phyloP scores from a whole-genome alignment of 805 yeast species.

The Yamadazyma scolyti region DNA sequence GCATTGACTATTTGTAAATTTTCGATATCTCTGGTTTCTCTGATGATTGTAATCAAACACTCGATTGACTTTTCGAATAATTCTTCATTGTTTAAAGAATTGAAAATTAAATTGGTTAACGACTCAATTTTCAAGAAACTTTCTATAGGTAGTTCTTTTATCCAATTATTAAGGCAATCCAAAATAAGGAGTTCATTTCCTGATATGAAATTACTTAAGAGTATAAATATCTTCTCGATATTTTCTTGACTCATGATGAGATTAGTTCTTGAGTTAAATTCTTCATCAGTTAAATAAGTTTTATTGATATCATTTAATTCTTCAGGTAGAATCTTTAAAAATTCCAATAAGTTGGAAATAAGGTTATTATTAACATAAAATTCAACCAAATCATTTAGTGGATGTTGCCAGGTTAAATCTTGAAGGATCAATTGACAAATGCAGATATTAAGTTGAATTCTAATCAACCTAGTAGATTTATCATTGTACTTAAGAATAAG shows the following conservation, averaged over 20 bases:
- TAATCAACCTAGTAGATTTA: slow-evolving; percentile 49
- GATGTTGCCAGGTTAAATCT: slow-evolving; percentile 65
- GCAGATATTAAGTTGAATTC: slow-evolving; percentile 79
- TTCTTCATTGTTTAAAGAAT: slow-evolving; percentile 53
- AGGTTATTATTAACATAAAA: slow-evolving; percentile 9
- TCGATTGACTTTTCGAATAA: slow-evolving; percentile 84
- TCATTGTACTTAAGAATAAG: slow-evolving; percentile 46
- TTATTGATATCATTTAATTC: slow-evolving; percentile 77
- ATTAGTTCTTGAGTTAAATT: slow-evolving; percentile 60
- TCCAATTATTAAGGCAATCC: slow-evolving; percentile 86
- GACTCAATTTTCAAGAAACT: slow-evolving; percentile 62
- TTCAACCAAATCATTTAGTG: slow-evolving; percentile 46
- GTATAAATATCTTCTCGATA: slow-evolving; percentile 62
- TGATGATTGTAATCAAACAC: slow-evolving; percentile 74
- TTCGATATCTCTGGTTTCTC: slow-evolving; percentile 77
- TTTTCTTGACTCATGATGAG: slow-evolving; percentile 53
- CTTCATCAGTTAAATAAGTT: slow-evolving; percentile 78
- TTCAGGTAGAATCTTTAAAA: slow-evolving; percentile 85
- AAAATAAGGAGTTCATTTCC: slow-evolving; percentile 43
- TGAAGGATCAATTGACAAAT: slow-evolving; percentile 82
- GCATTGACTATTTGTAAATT: slow-evolving; percentile 59
- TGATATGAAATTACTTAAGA: slow-evolving; percentile 50
- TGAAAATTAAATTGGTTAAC: slow-evolving; percentile 65
- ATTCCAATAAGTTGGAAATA: slow-evolving; percentile 55
- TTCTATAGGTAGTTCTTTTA: slow-evolving; percentile 75